Conservation (phyloP, 495 filamentous ascomycete genomes). For the Glonium stellatum region DNA sequence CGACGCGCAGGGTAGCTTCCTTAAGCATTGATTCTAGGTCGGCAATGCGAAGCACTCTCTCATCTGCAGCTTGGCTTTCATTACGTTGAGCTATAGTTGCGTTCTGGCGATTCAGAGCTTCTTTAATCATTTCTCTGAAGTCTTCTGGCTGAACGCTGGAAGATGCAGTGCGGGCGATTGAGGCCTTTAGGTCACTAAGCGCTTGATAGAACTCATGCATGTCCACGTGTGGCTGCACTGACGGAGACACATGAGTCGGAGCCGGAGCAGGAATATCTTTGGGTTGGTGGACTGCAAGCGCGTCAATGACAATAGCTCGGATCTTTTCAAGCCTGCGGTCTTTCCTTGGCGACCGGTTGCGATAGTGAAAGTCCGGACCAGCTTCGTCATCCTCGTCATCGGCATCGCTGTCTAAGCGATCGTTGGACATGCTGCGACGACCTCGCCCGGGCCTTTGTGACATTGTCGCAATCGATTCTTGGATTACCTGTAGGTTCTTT, state of each 20-base stretch:
- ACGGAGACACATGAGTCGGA: background rate
- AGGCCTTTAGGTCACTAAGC: conserved; percentile 52
- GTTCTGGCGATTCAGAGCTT: conserved; percentile 37
- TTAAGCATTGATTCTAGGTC: conserved; percentile 33
- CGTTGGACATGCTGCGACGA: conserved; percentile 26
- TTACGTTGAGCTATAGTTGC: conserved; percentile 35
- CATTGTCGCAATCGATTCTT: conserved; percentile 39
- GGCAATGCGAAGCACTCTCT: conserved; percentile 33
- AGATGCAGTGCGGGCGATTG: conserved; percentile 35
- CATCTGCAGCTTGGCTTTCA: conserved; percentile 30
- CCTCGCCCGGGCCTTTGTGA: conserved; percentile 17
- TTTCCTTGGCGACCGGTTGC: conserved; percentile 58
- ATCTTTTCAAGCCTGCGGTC: conserved; percentile 81
- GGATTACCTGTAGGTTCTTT: conserved; percentile 65
- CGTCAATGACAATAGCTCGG: conserved; percentile 70
- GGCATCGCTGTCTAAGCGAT: conserved; percentile 69
- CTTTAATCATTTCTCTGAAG: conserved; percentile 51
- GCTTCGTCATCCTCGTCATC: conserved; percentile 86
- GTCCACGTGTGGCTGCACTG: conserved; percentile 24
- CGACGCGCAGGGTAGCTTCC: conserved; percentile 43
- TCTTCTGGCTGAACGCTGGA: conserved; percentile 42
- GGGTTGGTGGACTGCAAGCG: conserved; percentile 30
- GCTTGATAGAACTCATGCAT: conserved; percentile 47
- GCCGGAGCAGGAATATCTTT: conserved; percentile 4
- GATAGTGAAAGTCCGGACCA: conserved; percentile 41